Evolutionary conservation across 2,329 filamentous ascomycete species (phyloP).

Genomic region (Diaporthe caulivora): DNA sequence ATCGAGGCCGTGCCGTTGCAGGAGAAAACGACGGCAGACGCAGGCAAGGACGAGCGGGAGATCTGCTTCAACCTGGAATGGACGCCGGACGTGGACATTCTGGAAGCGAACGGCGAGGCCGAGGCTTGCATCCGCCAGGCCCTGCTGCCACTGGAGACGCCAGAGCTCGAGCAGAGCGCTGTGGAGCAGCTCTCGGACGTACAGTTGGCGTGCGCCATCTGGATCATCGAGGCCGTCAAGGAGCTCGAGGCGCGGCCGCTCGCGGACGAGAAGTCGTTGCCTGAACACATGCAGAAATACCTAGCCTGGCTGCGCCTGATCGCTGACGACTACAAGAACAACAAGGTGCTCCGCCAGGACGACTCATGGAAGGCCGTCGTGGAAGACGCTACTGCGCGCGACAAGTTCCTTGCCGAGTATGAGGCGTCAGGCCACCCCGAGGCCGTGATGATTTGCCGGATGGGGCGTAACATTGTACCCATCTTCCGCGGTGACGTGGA

Average conservation of each 20-base stretch:
- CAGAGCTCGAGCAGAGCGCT: neutral
- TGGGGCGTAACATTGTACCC: slow-evolving; percentile 32
- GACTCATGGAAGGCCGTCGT: slow-evolving; percentile 20
- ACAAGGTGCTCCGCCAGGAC: slow-evolving; percentile 31
- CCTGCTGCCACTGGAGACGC: slow-evolving; percentile 28
- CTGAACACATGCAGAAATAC: slow-evolving; percentile 33
- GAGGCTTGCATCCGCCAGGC: slow-evolving; percentile 30
- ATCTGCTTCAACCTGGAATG: slow-evolving; percentile 34
- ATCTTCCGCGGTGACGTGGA: slow-evolving; percentile 36
- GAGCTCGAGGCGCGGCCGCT: slow-evolving; percentile 31
- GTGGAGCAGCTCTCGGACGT: slow-evolving; percentile 30
- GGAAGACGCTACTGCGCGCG: slow-evolving; percentile 19
- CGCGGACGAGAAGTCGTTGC: slow-evolving; percentile 28
- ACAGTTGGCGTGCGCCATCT: slow-evolving; percentile 34
- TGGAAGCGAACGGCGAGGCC: slow-evolving; percentile 34
- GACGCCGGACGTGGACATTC: slow-evolving; percentile 35
- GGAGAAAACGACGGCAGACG: slow-evolving; percentile 28
- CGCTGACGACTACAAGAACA: slow-evolving; percentile 27
- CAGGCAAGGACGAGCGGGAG: slow-evolving; percentile 17
- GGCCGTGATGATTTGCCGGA: slow-evolving; percentile 31
- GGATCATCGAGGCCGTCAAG: slow-evolving; percentile 33
- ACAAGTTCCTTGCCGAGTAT: slow-evolving; percentile 33
- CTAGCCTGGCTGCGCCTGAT: slow-evolving; percentile 31
- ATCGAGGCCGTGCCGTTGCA: slow-evolving; percentile 35
- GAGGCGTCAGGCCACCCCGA: slow-evolving; percentile 35